A percentile compares a stretch with the other conserved stretches of the same genome.
Evolutionary conservation across 1,284 basidiomycete genomes (phyloP).

Genomic region (Trichosporon sp.): DNA sequence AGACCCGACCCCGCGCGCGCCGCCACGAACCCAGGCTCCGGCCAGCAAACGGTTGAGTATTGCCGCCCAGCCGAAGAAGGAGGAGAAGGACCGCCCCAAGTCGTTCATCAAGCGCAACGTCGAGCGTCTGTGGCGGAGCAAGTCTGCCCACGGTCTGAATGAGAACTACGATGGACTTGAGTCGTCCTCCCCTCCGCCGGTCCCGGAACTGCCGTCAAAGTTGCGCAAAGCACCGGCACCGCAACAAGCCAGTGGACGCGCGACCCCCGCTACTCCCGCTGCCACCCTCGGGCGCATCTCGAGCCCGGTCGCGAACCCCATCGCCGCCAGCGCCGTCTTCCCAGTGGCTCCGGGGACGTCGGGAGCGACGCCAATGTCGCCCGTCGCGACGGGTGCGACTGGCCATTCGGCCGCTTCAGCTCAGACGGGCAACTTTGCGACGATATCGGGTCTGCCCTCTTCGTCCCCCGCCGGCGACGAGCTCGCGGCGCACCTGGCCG

Average conservation of each 20-base stretch:
- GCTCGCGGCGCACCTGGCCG: neutral
- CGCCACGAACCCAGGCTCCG: neutral
- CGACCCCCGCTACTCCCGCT: neutral
- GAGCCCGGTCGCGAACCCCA: slow-evolving; percentile 12
- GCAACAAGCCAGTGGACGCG: neutral
- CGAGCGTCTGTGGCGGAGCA: slow-evolving; percentile 50
- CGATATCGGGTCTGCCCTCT: neutral
- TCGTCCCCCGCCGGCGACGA: neutral
- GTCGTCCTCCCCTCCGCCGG: neutral
- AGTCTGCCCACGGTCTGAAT: slow-evolving; percentile 44
- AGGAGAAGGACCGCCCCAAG: slow-evolving; percentile 12
- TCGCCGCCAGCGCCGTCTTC: slow-evolving; percentile 6
- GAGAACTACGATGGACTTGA: slow-evolving; percentile 32
- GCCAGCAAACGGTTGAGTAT: neutral
- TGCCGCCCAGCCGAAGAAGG: neutral
- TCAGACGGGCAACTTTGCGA: neutral
- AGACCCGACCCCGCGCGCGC: neutral
- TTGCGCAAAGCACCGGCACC: neutral
- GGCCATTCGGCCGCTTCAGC: neutral
- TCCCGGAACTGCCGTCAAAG: neutral
- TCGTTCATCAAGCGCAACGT: slow-evolving; percentile 49
- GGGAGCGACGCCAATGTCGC: neutral
- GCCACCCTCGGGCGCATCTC: neutral
- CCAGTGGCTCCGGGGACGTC: neutral
- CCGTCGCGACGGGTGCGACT: neutral